Base-by-base conservation (phyloP, 2,329 filamentous ascomycete genomes). In the Trichoderma cornu-damae region DNA sequence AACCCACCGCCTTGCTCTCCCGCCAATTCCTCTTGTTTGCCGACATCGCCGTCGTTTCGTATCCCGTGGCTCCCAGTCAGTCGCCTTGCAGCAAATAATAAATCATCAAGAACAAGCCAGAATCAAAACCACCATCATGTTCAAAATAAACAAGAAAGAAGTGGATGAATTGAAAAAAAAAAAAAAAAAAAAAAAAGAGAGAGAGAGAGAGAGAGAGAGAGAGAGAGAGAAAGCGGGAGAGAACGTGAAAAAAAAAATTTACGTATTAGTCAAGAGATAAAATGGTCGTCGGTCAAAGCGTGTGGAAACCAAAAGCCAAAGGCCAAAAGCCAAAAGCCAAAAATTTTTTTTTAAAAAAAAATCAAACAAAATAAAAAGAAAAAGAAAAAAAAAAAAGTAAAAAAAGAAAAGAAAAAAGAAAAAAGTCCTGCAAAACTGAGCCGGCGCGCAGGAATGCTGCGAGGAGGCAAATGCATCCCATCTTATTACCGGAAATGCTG, bases 401-500 rank as follows among this genome's bases (percentile, higher is more conserved):
- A n/a, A n/a, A n/a, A n/a, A n/a, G n/a, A n/a, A n/a, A n/a, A n/a
- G n/a, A n/a, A n/a, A n/a, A n/a, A n/a, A n/a, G n/a, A n/a, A n/a
- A n/a, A n/a, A n/a, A n/a, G n/a, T n/a, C n/a, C n/a, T n/a, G n/a
- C n/a, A n/a, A n/a, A 37, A 37, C 16, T 22, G 38, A 46, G 40
- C n/a, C n/a, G n/a, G 46, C 51, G 40, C 51, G 51, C 40, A 54
- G 51, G 40, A 54, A 54, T 54, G 51, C 40, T 22, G 37, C 32
- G 51, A 22, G n/a, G n/a, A 40, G 37, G 40, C 51, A 54, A 54
- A 46, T 37, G 51, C 51, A 40, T 46, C 40, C 46, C 51, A 40
- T 46, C 40, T 54, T 54, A 54, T 54, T 54, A 30, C 51, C 51
- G 51, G 40, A 30, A 12, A 35, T 20, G 32, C 12, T 14, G 30